These are phyloP conservation scores for Scedosporium dehoogii DNA, from an alignment of 2,329 filamentous ascomycete species.

Conservation along the genomic window DNA sequence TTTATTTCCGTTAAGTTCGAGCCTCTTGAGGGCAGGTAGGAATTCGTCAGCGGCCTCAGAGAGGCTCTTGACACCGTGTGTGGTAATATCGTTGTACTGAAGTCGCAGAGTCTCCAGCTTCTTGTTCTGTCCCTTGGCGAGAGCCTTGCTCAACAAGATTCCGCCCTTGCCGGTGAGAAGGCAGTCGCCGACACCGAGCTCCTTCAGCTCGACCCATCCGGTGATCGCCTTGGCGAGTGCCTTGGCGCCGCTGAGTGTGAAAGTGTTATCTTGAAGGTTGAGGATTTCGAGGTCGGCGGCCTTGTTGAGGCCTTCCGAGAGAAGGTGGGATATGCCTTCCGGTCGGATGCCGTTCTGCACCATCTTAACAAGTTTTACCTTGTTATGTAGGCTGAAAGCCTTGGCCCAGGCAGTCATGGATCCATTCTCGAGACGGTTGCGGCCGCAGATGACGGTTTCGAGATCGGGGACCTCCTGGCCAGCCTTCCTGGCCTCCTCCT, in stretches of 20 bases:
- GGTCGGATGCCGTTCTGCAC: conserved; percentile 95
- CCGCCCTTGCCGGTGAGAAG: conserved; percentile 71
- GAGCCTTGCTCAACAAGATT: conserved; percentile 59
- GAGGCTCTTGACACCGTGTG: conserved; percentile 62
- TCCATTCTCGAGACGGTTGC: conserved; percentile 90
- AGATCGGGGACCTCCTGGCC: conserved; percentile 69
- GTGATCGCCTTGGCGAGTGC: conserved; percentile 67
- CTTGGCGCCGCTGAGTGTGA: conserved; percentile 69
- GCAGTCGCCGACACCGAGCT: conserved; percentile 85
- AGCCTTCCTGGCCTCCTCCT: conserved; percentile 63
- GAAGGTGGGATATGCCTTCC: conserved; percentile 76
- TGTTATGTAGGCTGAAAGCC: conserved; percentile 71
- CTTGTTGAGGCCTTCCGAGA: conserved; percentile 68
- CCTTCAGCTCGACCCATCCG: conserved; percentile 65
- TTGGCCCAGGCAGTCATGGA: conserved; percentile 94
- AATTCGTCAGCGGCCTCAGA: conserved; percentile 55
- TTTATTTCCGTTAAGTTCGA: conserved; percentile 95
- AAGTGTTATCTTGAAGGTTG: conserved; percentile 96
- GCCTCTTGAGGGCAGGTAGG: conserved; percentile 68
- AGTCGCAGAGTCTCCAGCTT: conserved; percentile 73
- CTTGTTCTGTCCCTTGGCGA: conserved; percentile 65
- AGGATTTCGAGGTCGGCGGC: conserved; percentile 61
- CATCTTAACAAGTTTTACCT: conserved; percentile 86
- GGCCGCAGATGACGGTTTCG: conserved; percentile 94
- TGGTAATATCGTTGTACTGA: conserved; percentile 91